phyloP scores from a whole-genome alignment of 495 filamentous ascomycete species.

The Penicillium waksmanii region DNA sequence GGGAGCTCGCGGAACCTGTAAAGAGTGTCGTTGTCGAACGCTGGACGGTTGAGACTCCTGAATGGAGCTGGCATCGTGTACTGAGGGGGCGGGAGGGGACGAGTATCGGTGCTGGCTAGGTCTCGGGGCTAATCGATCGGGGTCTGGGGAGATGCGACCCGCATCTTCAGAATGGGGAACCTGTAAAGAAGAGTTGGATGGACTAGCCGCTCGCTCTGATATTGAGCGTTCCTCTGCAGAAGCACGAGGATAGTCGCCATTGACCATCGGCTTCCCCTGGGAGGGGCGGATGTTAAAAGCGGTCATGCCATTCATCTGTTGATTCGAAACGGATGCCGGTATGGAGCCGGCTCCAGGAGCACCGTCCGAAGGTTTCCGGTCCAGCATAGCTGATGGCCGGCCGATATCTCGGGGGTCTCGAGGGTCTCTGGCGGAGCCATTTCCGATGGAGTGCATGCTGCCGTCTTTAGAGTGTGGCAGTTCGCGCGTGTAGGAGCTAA shows the following conservation, averaged over 20 bases:
- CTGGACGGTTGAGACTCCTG: conserved; percentile 48
- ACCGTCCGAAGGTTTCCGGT: conserved; percentile 40
- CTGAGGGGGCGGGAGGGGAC: conserved; percentile 67
- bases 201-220: conserved; percentile 34
- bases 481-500: conserved; percentile 54
- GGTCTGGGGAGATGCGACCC: conserved; percentile 45
- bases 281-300: conserved; percentile 27
- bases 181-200: conserved; percentile 36
- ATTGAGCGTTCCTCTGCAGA: conserved; percentile 38
- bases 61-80: conserved; percentile 45
- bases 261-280: conserved; percentile 42
- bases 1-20: conserved; percentile 76
- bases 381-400: conserved; percentile 42
- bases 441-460: conserved; percentile 55
- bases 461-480: conserved; percentile 54
- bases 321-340: conserved; percentile 31
- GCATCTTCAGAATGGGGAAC: conserved; percentile 40
- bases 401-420: conserved; percentile 44
- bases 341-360: conserved; percentile 37
- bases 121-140: conserved; percentile 44
- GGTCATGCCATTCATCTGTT: conserved; percentile 41
- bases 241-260: conserved; percentile 43
- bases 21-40: conserved; percentile 82
- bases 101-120: conserved; percentile 68
- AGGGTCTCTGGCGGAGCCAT: conserved; percentile 36